Base-by-base conservation (phyloP, 306 rosid species). In the Macrotyloma uniflorum region DNA sequence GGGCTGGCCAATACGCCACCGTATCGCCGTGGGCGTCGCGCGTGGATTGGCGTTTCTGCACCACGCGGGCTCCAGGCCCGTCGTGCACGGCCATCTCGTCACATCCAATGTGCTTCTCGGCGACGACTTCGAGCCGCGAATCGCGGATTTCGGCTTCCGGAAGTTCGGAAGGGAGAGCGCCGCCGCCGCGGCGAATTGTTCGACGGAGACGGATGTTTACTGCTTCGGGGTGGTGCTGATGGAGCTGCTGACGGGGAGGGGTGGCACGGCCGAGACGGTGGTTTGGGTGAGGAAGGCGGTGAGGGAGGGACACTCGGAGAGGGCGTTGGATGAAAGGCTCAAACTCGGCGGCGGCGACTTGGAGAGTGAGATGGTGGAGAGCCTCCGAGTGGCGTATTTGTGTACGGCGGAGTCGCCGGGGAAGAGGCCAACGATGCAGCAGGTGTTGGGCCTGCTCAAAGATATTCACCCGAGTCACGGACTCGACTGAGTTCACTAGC, bases 1-100 rank as follows among this genome's bases (percentile, higher is more conserved):
- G 78, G 89, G 86, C 0, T 95, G 99, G 99, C 80, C 76, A 8
- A 87, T 87, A 81, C 98, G 98, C 76, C 99, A 95, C 89, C 93
- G 96, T 30, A 90, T 95, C 0, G 93, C 99, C 0, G 87, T 95
- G 0, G 99, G 99, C 5, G 86, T 95, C 22, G 99, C 99, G 26
- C 94, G 99, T 20, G 98, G 99, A 0, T 63, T 95, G 15, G 99
- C 99, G 0, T 95, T 86, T 45, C 98, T 95, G 20, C 99, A 95
- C 87, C 99, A 95, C 74, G 98, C 96, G 0, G 93, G 99, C 6
- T 90, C 99, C 3, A 90, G 55, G 74, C 90, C 98, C 4, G 91
- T 95, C 14, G 84, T 88, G 3, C 99, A 95, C 72, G 98, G 97
- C 58, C 99, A 91, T 80, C 49, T 95, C 0, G 98, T 95, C 1